phyloP scores from a whole-genome alignment of 345 rosid genomes.

The Laguncularia racemosa region DNA sequence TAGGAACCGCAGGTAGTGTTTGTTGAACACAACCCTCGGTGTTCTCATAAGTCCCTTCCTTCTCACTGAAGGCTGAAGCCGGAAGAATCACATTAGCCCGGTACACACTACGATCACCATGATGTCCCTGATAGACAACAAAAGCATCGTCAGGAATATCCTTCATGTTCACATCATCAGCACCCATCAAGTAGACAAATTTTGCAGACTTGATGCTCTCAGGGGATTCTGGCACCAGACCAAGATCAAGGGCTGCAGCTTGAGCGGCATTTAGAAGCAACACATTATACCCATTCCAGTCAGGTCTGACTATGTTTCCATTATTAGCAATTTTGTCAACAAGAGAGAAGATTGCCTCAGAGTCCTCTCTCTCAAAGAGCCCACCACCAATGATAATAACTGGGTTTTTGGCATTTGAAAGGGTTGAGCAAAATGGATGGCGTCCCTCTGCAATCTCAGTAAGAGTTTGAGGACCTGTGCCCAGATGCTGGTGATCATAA shows the following conservation, averaged over 20 bases:
- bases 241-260: conserved; percentile 98
- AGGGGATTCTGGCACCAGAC: conserved; percentile 72
- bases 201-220: conserved; percentile 69
- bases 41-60: conserved; percentile 90
- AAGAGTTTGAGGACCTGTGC: conserved; percentile 80
- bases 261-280: conserved; percentile 91
- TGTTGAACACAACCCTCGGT: conserved; percentile 88
- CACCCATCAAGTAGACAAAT: conserved; percentile 92
- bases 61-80: conserved; percentile 85
- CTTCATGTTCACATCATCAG: conserved; percentile 80
- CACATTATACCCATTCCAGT: conserved; percentile 92
- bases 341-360: conserved; percentile 65
- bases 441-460: conserved; percentile 69
- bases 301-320: conserved; percentile 69
- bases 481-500: conserved; percentile 81
- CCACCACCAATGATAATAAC: conserved; percentile 90
- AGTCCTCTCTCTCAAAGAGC: conserved; percentile 72
- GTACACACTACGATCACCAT: conserved; percentile 79
- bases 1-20: conserved; percentile 95
- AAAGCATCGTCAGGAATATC: conserved; percentile 84
- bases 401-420: conserved; percentile 78
- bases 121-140: conserved; percentile 96
- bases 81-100: conserved; percentile 94
- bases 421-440: conserved; percentile 60
- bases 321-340: conserved; percentile 66